Conservation (phyloP, 73 alveolate genomes). For the Blepharisma stoltei region DNA sequence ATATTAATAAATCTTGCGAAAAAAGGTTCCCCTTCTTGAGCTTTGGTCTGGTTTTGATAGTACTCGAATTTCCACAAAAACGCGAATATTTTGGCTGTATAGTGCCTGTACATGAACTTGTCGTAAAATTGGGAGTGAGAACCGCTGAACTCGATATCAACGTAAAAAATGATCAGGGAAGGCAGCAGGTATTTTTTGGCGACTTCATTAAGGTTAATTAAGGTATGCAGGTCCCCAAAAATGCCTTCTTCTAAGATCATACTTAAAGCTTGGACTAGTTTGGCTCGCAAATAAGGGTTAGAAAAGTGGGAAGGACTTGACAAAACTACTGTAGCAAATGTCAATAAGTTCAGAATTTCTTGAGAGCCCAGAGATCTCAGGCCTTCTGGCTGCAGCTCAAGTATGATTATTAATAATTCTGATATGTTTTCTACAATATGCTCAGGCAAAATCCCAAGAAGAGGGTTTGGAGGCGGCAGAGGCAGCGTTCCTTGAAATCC, state of each 20-base stretch:
- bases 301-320: slow-evolving; percentile 47
- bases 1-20: slow-evolving; percentile 63
- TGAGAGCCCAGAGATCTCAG: slow-evolving; percentile 3
- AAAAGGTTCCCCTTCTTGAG: slow-evolving; percentile 37
- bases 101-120: slow-evolving; percentile 68
- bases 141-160: slow-evolving; percentile 71
- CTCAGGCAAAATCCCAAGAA: background rate
- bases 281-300: slow-evolving; percentile 62
- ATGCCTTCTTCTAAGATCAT: slow-evolving; percentile 4
- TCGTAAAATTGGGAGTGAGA: slow-evolving; percentile 51
- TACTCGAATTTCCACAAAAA: slow-evolving; percentile 54
- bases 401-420: background rate
- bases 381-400: slow-evolving; percentile 1
- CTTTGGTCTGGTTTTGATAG: slow-evolving; percentile 39
- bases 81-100: slow-evolving; percentile 50
- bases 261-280: slow-evolving; percentile 55
- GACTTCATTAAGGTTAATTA: background rate
- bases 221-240: background rate
- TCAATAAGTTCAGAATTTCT: background rate
- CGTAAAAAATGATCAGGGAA: slow-evolving; percentile 51
- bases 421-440: background rate
- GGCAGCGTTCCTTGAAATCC: slow-evolving; percentile 32
- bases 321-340: slow-evolving; percentile 27
- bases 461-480: slow-evolving; percentile 31
- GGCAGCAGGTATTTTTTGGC: slow-evolving; percentile 35